Evolutionary conservation across 176 grass and related monocot genomes (phyloP).

Genomic region (Leersia perrieri): DNA sequence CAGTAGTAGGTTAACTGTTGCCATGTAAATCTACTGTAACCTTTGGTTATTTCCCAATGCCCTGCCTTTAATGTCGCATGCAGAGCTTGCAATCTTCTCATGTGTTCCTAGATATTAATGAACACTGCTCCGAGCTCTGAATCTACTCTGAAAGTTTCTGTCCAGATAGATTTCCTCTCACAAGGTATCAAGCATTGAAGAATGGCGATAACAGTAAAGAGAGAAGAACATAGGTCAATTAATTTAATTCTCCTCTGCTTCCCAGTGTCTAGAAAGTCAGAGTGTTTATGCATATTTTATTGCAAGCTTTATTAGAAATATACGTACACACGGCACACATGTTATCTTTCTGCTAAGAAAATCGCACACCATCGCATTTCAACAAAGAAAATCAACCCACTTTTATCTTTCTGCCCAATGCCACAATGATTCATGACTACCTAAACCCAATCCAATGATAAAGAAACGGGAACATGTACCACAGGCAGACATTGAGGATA

Average conservation of each 20-base stretch:
- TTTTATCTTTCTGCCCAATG: constrained; percentile 1
- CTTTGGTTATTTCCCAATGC: constrained; percentile 35
- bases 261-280: constrained; percentile 29
- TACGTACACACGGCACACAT: constrained; percentile 38
- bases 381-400: constrained; percentile 24
- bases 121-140: constrained; percentile 38
- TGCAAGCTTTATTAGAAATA: too few species aligned
- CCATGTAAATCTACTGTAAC: constrained; percentile 51
- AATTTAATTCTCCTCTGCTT: neutral
- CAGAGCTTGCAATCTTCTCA: constrained; percentile 32
- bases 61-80: constrained; percentile 40
- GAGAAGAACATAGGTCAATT: neutral
- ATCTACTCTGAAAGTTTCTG: constrained; percentile 10
- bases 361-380: constrained; percentile 31
- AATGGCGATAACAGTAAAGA: constrained; percentile 25
- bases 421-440: constrained; percentile 22
- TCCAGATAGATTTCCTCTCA: constrained; percentile 27
- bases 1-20: constrained; percentile 40
- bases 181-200: constrained; percentile 11
- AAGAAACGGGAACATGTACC: constrained; percentile 39
- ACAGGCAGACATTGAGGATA: neutral
- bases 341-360: constrained; percentile 16
- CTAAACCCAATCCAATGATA: constrained; percentile 33
- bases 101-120: constrained; percentile 37
- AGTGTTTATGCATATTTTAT: constrained; percentile 34